These are phyloP conservation scores for Leishmania lainsoni DNA, from an alignment of 208 protist species.

Conservation along the genomic window DNA sequence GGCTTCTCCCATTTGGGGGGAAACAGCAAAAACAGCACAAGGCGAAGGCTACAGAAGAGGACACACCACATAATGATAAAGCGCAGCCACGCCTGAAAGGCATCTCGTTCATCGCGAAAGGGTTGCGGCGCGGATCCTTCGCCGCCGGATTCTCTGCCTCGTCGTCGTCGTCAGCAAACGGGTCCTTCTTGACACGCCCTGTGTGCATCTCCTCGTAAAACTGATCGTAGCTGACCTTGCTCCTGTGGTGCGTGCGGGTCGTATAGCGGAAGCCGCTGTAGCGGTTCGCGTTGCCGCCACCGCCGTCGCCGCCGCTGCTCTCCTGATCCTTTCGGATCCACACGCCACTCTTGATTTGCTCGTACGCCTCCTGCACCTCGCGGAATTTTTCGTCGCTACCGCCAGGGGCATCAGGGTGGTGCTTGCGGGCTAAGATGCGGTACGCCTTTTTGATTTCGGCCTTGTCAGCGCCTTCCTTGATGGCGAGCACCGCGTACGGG, in stretches of 20 bases:
- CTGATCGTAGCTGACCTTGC: slow-evolving; percentile 88
- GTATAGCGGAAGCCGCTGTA: slow-evolving; percentile 92
- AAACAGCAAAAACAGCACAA: slow-evolving; percentile 78
- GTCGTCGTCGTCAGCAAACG: slow-evolving; percentile 85
- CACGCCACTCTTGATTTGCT: slow-evolving; percentile 86
- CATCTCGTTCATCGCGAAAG: slow-evolving; percentile 81
- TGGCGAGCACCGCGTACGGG: slow-evolving; percentile 91
- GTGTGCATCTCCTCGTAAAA: slow-evolving; percentile 93
- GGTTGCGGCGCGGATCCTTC: slow-evolving; percentile 77
- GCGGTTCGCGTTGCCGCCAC: slow-evolving; percentile 54
- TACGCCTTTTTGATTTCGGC: slow-evolving; percentile 92
- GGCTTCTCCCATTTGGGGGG: slow-evolving; percentile 80
- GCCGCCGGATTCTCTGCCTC: slow-evolving; percentile 37
- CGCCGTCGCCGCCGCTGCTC: slow-evolving; percentile 38
- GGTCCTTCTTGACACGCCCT: slow-evolving; percentile 74
- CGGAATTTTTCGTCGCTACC: slow-evolving; percentile 89
- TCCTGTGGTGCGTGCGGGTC: slow-evolving; percentile 75
- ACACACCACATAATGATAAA: slow-evolving; percentile 88
- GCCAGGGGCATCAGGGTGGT: slow-evolving; percentile 91
- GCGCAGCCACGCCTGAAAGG: slow-evolving; percentile 87
- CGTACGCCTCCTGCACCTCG: slow-evolving; percentile 91
- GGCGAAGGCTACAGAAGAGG: slow-evolving; percentile 67
- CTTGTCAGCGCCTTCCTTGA: slow-evolving; percentile 84
- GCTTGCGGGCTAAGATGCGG: slow-evolving; percentile 83
- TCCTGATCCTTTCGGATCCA: slow-evolving; percentile 73